Conservation (phyloP, 768 basidiomycete genomes). For the Macrolepiota fuliginosa region DNA sequence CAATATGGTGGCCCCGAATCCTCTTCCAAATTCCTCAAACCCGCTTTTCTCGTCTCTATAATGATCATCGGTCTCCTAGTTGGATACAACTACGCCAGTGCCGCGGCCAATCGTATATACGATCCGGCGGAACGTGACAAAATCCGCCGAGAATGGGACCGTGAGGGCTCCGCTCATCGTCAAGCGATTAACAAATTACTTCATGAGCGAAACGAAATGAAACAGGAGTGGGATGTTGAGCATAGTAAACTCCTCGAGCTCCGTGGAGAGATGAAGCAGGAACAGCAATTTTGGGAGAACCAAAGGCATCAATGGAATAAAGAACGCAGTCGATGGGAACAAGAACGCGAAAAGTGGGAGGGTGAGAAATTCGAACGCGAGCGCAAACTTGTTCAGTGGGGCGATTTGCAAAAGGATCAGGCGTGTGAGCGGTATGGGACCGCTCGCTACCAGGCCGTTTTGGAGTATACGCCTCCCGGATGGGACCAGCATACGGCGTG, state of each 20-base stretch:
- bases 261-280: too few relatives aligned
- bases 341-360: background rate
- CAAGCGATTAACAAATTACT: too few relatives aligned
- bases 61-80: background rate
- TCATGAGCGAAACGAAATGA: too few relatives aligned
- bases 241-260: too few relatives aligned
- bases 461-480: constrained; percentile 2
- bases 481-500: constrained; percentile 4
- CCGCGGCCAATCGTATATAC: background rate
- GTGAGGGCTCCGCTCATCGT: too few relatives aligned
- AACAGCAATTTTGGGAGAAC: too few relatives aligned
- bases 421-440: background rate
- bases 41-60: background rate
- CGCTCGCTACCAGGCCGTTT: constrained; percentile 3
- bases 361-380: background rate
- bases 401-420: background rate
- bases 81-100: background rate
- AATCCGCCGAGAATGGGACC: too few relatives aligned
- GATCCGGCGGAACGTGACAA: too few relatives aligned
- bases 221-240: too few relatives aligned
- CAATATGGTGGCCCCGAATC: background rate
- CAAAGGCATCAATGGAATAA: too few relatives aligned
- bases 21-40: background rate
- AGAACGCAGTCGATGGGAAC: background rate
- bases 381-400: constrained; percentile 3